Conservation (phyloP, 495 filamentous ascomycete genomes). For the Daldinia loculata region DNA sequence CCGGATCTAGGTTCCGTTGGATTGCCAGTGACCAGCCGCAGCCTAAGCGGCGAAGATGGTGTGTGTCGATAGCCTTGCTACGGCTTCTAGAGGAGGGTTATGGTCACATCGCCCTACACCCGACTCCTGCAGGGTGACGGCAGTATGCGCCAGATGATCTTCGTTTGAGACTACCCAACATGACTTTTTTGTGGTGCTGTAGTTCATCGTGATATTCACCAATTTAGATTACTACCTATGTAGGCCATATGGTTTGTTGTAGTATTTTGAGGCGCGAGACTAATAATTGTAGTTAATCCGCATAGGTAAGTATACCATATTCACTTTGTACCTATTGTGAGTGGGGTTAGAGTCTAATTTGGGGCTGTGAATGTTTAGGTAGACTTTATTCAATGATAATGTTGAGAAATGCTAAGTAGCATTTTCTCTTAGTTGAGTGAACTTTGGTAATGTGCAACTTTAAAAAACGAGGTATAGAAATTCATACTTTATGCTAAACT, state of each 20-base stretch:
- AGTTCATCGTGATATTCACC: slow-evolving; percentile 23
- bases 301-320: background rate
- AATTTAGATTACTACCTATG: slow-evolving; percentile 5
- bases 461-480: no score
- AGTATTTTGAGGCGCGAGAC: background rate
- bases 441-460: background rate
- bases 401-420: background rate
- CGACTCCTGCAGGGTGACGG: slow-evolving; percentile 32
- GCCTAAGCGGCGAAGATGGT: slow-evolving; percentile 8
- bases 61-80: background rate
- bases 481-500: background rate
- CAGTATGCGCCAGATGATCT: slow-evolving; percentile 26
- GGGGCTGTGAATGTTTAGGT: background rate
- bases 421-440: no score
- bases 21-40: background rate
- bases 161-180: slow-evolving; percentile 20
- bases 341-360: background rate
- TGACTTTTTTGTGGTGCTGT: background rate
- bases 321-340: background rate
- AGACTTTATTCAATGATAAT: background rate
- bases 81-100: slow-evolving; percentile 13
- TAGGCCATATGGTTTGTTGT: background rate
- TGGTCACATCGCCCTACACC: slow-evolving; percentile 26
- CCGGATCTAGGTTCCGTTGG: background rate
- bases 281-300: background rate